A percentile compares a stretch with the other conserved stretches of the same genome.
Evolutionary conservation across 129 eudicot species (phyloP).

Genomic region (Deinandra increscens): DNA sequence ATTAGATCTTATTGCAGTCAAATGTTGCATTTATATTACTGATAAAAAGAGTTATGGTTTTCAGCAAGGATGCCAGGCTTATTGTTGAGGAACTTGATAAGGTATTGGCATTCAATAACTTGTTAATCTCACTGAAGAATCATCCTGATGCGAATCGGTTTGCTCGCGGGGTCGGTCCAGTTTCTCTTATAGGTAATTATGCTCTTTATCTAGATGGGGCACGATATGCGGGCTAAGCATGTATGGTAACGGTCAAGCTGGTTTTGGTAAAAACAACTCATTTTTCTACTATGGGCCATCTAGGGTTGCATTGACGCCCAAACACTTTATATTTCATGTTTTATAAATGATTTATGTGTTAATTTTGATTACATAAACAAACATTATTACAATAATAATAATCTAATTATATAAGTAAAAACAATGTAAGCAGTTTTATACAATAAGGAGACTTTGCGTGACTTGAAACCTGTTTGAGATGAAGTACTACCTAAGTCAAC

Average conservation of each 20-base stretch:
- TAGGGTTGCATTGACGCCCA: not conserved
- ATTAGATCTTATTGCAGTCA: conserved; percentile 13
- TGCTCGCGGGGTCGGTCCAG: conserved; percentile 90
- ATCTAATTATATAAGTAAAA: not conserved
- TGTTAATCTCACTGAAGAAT: conserved; percentile 61
- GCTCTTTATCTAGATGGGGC: conserved; percentile 15
- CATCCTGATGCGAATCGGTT: conserved; percentile 82
- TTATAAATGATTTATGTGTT: not conserved
- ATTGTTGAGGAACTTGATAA: conserved; percentile 80
- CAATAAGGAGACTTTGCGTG: conserved; percentile 1
- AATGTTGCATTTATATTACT: conserved; percentile 11
- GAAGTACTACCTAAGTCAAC: not conserved
- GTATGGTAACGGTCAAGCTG: conserved; percentile 2
- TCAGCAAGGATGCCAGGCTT: conserved; percentile 53
- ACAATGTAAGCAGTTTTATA: not conserved
- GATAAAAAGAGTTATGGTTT: conserved; percentile 13
- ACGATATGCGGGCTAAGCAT: not conserved
- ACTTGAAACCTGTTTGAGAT: not conserved
- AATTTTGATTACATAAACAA: not conserved
- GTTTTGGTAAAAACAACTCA: not conserved
- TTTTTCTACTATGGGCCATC: not conserved
- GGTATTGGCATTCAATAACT: conserved; percentile 63
- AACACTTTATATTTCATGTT: not conserved
- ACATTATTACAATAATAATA: not conserved
- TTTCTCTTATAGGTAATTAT: conserved; percentile 63